Evolutionary conservation across 2,329 filamentous ascomycete species (phyloP).

Genomic region (Fusarium falciforme): DNA sequence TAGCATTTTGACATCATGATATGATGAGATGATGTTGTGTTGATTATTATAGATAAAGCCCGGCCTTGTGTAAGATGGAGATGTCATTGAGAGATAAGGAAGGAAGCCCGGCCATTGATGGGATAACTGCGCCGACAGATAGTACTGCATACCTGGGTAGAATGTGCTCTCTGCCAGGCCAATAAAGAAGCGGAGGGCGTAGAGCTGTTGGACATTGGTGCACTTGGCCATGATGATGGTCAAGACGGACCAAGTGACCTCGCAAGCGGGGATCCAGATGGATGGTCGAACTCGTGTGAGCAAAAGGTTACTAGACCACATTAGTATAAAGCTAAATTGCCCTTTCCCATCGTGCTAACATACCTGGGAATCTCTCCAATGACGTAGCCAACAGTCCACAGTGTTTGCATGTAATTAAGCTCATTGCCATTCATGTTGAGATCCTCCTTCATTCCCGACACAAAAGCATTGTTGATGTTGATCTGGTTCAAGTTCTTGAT

Average conservation of each 20-base stretch:
- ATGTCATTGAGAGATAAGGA: too few species aligned
- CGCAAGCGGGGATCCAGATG: constrained; percentile 55
- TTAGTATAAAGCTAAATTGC: not conserved
- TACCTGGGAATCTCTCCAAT: constrained; percentile 55
- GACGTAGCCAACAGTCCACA: constrained; percentile 71
- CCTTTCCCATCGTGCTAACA: not conserved
- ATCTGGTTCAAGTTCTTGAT: constrained; percentile 53
- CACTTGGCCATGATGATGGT: constrained; percentile 53
- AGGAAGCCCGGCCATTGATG: too few species aligned
- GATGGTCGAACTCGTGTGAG: constrained; percentile 53
- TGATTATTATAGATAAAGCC: not conserved
- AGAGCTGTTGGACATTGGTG: constrained; percentile 51
- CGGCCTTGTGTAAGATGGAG: too few species aligned
- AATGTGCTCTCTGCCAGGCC: constrained; percentile 53
- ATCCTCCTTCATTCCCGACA: constrained; percentile 62
- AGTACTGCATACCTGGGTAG: constrained; percentile 53
- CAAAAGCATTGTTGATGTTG: constrained; percentile 53
- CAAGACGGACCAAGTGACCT: constrained; percentile 46
- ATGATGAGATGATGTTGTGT: not conserved
- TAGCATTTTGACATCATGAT: not conserved
- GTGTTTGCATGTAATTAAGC: constrained; percentile 64
- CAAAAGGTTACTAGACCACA: constrained; percentile 44
- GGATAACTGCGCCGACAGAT: not conserved
- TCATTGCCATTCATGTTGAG: constrained; percentile 55
- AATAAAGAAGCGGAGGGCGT: constrained; percentile 56